A percentile compares a stretch with the other conserved stretches of the same genome.
Evolutionary conservation across 2,329 filamentous ascomycete genomes (phyloP).

Genomic region (Aspergillus sp.): DNA sequence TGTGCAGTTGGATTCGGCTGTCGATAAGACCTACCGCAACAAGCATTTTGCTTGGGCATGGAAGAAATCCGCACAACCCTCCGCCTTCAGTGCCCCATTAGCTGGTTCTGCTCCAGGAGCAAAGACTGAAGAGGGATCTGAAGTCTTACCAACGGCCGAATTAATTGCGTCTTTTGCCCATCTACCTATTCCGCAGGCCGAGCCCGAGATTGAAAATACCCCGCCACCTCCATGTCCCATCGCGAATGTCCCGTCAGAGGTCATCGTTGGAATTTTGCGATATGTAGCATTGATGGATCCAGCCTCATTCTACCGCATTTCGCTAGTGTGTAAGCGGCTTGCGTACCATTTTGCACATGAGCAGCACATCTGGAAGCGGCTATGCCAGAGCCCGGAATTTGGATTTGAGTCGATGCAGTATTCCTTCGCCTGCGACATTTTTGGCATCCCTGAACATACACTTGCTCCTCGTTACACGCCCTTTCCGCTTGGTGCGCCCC

Average conservation of each 20-base stretch:
- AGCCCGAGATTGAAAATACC: slow-evolving; percentile 62
- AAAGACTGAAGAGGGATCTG: slow-evolving; percentile 46
- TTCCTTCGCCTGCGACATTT: slow-evolving; percentile 56
- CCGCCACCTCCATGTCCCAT: slow-evolving; percentile 73
- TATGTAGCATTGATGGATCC: slow-evolving; percentile 69
- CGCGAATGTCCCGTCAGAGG: slow-evolving; percentile 68
- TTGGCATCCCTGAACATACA: slow-evolving; percentile 37
- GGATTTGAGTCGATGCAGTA: slow-evolving; percentile 82
- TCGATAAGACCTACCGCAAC: slow-evolving; percentile 79
- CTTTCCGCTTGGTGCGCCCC: slow-evolving; percentile 20
- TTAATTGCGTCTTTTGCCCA: slow-evolving; percentile 68
- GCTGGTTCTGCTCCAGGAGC: slow-evolving; percentile 49
- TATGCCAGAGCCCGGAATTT: slow-evolving; percentile 62
- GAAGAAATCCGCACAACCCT: slow-evolving; percentile 38
- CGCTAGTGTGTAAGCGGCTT: slow-evolving; percentile 76
- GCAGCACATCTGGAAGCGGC: slow-evolving; percentile 73
- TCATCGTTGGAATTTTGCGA: slow-evolving; percentile 68
- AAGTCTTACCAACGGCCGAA: slow-evolving; percentile 50
- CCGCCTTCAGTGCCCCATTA: slow-evolving; percentile 42
- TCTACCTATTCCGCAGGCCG: slow-evolving; percentile 58
- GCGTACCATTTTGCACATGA: slow-evolving; percentile 79
- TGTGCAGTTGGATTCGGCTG: slow-evolving; percentile 65
- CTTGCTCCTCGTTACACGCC: slow-evolving; percentile 27
- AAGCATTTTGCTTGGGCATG: slow-evolving; percentile 74
- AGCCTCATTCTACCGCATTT: slow-evolving; percentile 64